phyloP scores from a whole-genome alignment of 352 stramenopile genomes.

The Peronospora destructor region DNA sequence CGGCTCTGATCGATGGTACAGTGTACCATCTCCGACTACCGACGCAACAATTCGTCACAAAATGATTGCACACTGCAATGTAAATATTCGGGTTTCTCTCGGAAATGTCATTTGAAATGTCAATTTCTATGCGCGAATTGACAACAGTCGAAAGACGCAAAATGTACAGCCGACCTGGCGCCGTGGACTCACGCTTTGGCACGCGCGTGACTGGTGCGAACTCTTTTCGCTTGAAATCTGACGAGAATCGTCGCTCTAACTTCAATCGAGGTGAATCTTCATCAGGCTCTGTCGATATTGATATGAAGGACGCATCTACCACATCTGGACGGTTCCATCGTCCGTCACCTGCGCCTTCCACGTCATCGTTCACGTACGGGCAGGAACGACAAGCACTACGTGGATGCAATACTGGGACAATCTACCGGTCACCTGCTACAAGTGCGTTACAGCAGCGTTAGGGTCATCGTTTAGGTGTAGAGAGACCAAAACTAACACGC shows the following conservation, averaged over 20 bases:
- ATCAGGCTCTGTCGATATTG: slow-evolving; percentile 18
- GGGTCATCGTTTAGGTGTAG: not conserved
- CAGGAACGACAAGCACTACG: slow-evolving; percentile 15
- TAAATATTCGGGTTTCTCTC: not conserved
- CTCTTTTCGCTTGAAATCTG: slow-evolving; percentile 23
- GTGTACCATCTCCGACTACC: not conserved
- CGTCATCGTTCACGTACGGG: slow-evolving; percentile 1
- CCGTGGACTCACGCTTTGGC: slow-evolving; percentile 16
- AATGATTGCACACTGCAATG: slow-evolving; percentile 4
- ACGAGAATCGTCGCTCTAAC: slow-evolving; percentile 34
- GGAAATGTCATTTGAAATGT: not conserved
- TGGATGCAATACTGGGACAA: slow-evolving; percentile 11
- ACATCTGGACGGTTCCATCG: slow-evolving; percentile 13
- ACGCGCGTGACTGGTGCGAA: slow-evolving; percentile 11
- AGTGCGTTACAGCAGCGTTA: slow-evolving; percentile 15
- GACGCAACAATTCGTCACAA: not conserved
- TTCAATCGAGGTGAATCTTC: slow-evolving; percentile 12
- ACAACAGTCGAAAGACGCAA: slow-evolving; percentile 1
- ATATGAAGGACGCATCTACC: slow-evolving; percentile 33
- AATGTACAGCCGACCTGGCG: slow-evolving; percentile 17
- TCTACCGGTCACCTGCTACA: slow-evolving; percentile 9
- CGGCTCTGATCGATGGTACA: not conserved
- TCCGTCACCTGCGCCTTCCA: slow-evolving; percentile 6
- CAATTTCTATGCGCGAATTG: slow-evolving; percentile 6
- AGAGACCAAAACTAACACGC: slow-evolving; percentile 10